Conservation (phyloP, 306 rosid species). For the Corylus heterophylla region DNA sequence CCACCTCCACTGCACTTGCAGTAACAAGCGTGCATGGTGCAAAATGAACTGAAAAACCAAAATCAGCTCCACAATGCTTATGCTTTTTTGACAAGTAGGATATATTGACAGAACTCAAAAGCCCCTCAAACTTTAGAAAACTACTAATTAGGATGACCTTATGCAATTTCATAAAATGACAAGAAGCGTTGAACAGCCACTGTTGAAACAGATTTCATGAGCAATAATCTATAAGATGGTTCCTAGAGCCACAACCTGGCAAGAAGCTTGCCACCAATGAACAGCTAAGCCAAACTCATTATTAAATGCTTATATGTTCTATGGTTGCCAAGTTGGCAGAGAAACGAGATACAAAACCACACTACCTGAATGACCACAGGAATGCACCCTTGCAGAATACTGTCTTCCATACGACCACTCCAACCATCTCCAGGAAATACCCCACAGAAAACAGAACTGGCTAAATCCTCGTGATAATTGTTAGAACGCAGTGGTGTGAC, state of each 20-base stretch:
- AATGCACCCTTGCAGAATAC: slow-evolving; percentile 90
- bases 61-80: background rate
- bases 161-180: background rate
- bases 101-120: background rate
- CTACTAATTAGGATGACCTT: background rate
- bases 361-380: slow-evolving; percentile 87
- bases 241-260: background rate
- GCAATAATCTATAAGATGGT: background rate
- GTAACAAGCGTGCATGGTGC: background rate
- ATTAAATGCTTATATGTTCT: background rate
- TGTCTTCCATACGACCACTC: slow-evolving; percentile 96
- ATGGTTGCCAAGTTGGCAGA: background rate
- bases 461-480: slow-evolving; percentile 64
- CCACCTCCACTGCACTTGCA: no score
- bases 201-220: background rate
- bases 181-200: background rate
- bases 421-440: slow-evolving; percentile 93
- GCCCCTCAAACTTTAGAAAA: background rate
- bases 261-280: background rate
- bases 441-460: slow-evolving; percentile 80
- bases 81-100: background rate
- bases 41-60: background rate
- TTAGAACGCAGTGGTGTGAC: slow-evolving; percentile 67
- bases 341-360: background rate
- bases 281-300: background rate